phyloP scores from a whole-genome alignment of 2,329 filamentous ascomycete species.

The Colletotrichum paranaense region DNA sequence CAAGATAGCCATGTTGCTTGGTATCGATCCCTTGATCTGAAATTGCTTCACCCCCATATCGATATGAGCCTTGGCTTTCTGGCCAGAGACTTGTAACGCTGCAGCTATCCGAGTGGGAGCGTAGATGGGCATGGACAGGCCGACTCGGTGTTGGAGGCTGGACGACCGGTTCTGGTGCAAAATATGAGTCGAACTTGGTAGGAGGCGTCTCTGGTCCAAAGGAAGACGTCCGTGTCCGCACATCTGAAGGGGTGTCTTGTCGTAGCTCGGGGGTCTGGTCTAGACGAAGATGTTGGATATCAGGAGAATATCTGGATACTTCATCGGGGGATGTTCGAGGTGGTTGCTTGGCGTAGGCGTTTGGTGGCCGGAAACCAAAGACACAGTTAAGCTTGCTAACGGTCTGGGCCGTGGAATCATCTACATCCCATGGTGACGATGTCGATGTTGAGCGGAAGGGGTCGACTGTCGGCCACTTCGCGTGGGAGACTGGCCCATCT shows the following conservation, averaged over 20 bases:
- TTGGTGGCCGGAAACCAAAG: slow-evolving; percentile 26
- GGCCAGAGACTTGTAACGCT: slow-evolving; percentile 14
- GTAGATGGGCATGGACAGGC: slow-evolving; percentile 9
- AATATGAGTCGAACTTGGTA: slow-evolving; percentile 21
- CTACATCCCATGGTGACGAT: slow-evolving; percentile 21
- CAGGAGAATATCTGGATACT: slow-evolving; percentile 17
- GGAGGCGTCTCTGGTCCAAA: slow-evolving; percentile 31
- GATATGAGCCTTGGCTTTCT: not conserved
- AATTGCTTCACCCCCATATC: not conserved
- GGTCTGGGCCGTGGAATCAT: slow-evolving; percentile 30
- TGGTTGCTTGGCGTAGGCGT: slow-evolving; percentile 7
- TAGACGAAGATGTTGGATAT: slow-evolving; percentile 1
- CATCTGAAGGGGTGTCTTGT: slow-evolving; percentile 29
- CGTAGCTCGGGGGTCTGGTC: slow-evolving; percentile 28
- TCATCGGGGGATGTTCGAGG: slow-evolving; percentile 11
- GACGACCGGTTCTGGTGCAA: slow-evolving; percentile 21
- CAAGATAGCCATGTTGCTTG: slow-evolving; percentile 4
- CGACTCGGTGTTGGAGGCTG: slow-evolving; percentile 25
- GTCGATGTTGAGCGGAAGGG: slow-evolving; percentile 3
- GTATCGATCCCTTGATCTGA: not conserved
- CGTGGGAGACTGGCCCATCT: slow-evolving; percentile 29
- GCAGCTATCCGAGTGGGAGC: slow-evolving; percentile 29
- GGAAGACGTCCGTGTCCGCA: slow-evolving; percentile 25
- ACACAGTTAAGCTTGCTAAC: slow-evolving; percentile 29
- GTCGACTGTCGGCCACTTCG: slow-evolving; percentile 26